These are phyloP conservation scores for Kwoniella dejecticola DNA, from an alignment of 768 basidiomycete species.

Conservation along the genomic window DNA sequence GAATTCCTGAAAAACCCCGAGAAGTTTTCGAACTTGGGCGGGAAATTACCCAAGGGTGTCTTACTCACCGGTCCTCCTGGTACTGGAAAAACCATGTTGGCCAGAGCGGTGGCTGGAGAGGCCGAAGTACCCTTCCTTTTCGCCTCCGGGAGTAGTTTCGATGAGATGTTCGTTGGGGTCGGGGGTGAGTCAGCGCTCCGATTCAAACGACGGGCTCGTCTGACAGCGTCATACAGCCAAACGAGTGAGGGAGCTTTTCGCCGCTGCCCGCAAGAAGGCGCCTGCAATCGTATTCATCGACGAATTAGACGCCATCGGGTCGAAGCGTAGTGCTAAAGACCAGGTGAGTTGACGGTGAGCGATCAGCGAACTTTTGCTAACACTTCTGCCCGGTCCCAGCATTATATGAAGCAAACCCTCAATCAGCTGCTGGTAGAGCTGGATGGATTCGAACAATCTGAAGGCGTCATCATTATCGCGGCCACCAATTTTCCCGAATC, in stretches of 20 bases:
- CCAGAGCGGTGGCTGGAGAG: conserved; percentile 94
- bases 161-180: conserved; percentile 77
- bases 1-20: conserved; percentile 93
- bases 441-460: conserved; percentile 88
- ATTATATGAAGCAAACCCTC: conserved; percentile 63
- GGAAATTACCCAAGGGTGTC: conserved; percentile 91
- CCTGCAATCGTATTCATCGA: conserved; percentile 99
- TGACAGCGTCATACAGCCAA: conserved; percentile 62
- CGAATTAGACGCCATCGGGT: conserved; percentile 90
- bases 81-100: conserved; percentile 98
- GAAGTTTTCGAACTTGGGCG: conserved; percentile 84
- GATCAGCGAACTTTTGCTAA: too few species aligned
- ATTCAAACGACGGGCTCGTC: too few species aligned
- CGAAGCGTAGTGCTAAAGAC: conserved; percentile 62
- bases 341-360: too few species aligned
- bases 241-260: conserved; percentile 91
- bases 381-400: conserved; percentile 63
- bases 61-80: conserved; percentile 63
- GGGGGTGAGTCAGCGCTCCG: conserved; percentile 34
- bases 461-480: conserved; percentile 93
- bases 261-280: conserved; percentile 87
- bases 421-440: conserved; percentile 96
- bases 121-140: conserved; percentile 98
- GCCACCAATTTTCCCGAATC: conserved; percentile 93
- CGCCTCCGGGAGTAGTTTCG: conserved; percentile 94